Conservation (phyloP, 192 early-diverging fungal genomes). For the Rhizoclosmatium sp. region DNA sequence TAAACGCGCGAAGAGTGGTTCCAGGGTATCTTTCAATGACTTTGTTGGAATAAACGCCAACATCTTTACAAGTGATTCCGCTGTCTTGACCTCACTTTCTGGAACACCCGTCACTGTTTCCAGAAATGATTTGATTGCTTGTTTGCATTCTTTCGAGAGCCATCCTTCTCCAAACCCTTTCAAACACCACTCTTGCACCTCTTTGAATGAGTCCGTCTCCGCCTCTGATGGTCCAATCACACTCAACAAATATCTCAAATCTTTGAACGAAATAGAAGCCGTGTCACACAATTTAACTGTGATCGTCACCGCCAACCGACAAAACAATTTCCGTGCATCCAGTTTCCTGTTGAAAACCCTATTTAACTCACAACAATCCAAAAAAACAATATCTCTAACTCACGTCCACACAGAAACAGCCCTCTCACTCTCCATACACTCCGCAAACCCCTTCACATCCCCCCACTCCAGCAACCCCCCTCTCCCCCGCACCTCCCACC, state of each 20-base stretch:
- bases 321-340: constrained; percentile 27
- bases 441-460: neutral
- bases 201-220: neutral
- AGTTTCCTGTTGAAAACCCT: constrained; percentile 11
- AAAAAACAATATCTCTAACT: constrained; percentile 7
- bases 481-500: neutral
- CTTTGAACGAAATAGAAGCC: neutral
- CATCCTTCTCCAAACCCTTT: constrained; percentile 27
- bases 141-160: neutral
- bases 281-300: neutral
- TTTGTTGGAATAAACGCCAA: neutral
- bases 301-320: neutral
- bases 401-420: constrained; percentile 41
- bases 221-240: neutral
- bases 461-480: neutral
- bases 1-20: constrained; percentile 8
- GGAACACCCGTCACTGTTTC: neutral
- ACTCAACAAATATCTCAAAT: constrained; percentile 1
- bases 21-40: neutral
- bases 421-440: constrained; percentile 4
- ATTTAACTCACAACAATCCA: neutral
- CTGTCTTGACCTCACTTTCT: neutral
- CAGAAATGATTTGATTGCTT: neutral
- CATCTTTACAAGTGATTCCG: constrained; percentile 4
- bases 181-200: neutral